These are phyloP conservation scores for Larix sibirica DNA, from an alignment of 83 land plant genomes.

Conservation along the genomic window DNA sequence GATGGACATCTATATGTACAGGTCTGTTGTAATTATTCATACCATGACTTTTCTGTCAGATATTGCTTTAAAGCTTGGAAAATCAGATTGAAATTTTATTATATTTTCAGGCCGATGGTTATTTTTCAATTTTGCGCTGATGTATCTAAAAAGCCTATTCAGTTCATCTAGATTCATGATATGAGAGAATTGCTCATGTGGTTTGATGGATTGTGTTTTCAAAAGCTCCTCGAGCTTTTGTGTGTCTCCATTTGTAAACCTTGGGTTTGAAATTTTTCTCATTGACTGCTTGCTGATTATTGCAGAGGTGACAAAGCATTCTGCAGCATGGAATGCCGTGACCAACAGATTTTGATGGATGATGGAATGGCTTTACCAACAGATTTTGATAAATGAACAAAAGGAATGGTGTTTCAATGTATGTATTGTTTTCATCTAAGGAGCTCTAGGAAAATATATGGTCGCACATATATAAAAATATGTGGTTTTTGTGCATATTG, in stretches of 20 bases:
- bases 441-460: slow-evolving; percentile 11
- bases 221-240: background rate
- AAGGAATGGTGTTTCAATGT: background rate
- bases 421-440: background rate
- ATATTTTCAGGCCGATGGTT: background rate
- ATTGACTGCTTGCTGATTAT: background rate
- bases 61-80: background rate
- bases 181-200: background rate
- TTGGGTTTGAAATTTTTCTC: background rate
- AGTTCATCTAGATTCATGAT: background rate
- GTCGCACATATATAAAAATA: background rate
- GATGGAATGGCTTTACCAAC: too few species aligned
- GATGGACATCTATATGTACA: slow-evolving; percentile 20
- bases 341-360: slow-evolving; percentile 16
- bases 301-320: slow-evolving; percentile 52
- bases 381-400: too few species aligned
- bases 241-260: background rate
- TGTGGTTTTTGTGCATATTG: background rate
- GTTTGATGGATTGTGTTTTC: background rate
- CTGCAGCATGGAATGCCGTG: slow-evolving; percentile 50
- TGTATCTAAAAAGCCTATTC: background rate
- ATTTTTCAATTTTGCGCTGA: background rate
- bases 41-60: background rate
- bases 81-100: background rate
- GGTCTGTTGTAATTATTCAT: slow-evolving; percentile 8